Percentiles rank a stretch among this genome's conserved stretches.
These are phyloP conservation scores for Colletotrichum shisoi DNA, from an alignment of 2,329 filamentous ascomycete species.

Conservation along the genomic window DNA sequence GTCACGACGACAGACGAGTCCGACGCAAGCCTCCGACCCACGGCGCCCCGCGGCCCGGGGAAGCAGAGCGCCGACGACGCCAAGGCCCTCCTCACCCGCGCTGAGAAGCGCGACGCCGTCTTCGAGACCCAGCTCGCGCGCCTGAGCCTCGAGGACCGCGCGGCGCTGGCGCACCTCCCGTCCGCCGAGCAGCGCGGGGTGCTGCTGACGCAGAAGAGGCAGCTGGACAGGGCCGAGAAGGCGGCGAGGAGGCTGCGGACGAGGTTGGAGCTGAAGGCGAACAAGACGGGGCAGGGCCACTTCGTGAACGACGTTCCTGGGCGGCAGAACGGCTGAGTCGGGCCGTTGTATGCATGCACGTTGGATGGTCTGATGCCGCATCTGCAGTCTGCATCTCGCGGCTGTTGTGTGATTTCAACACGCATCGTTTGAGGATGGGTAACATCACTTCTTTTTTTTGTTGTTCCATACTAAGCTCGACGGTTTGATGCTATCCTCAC, in stretches of 20 bases:
- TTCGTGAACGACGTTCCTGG: constrained; percentile 42
- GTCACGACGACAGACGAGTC: background rate
- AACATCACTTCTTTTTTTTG: too few species aligned
- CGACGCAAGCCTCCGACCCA: constrained; percentile 9
- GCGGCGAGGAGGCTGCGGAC: constrained; percentile 39
- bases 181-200: constrained; percentile 44
- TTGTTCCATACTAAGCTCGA: too few species aligned
- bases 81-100: constrained; percentile 28
- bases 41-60: background rate
- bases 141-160: constrained; percentile 44
- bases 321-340: constrained; percentile 36
- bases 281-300: constrained; percentile 41
- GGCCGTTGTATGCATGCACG: too few species aligned
- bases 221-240: constrained; percentile 43
- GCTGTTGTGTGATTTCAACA: too few species aligned
- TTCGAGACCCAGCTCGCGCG: constrained; percentile 43
- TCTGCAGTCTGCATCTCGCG: too few species aligned
- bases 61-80: background rate
- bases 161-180: constrained; percentile 45
- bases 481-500: too few species aligned
- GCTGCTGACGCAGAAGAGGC: constrained; percentile 44
- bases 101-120: constrained; percentile 33
- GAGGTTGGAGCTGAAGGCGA: constrained; percentile 41
- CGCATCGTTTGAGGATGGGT: too few species aligned
- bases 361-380: too few species aligned